A percentile compares a stretch with the other conserved stretches of the same genome.
These are phyloP conservation scores for Melastoma malabathricum DNA, from an alignment of 345 rosid species.

Conservation along the genomic window DNA sequence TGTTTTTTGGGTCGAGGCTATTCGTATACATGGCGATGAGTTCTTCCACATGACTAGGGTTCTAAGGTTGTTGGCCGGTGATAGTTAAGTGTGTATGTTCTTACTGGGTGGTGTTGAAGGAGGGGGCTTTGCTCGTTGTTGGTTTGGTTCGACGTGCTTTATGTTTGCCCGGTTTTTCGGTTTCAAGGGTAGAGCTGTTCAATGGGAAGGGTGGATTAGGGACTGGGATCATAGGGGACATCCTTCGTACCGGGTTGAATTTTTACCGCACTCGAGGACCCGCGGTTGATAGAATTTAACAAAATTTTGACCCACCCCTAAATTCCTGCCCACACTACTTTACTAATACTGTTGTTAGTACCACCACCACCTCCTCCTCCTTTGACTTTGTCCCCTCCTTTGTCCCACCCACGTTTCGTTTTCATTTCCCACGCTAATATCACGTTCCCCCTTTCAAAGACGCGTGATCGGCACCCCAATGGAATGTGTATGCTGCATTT, in stretches of 20 bases:
- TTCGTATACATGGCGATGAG: constrained; percentile 73
- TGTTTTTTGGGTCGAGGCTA: constrained; percentile 43
- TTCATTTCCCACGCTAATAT: too few species aligned
- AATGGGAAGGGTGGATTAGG: constrained; percentile 78
- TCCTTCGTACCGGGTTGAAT: constrained; percentile 52
- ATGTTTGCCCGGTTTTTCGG: background rate
- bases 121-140: background rate
- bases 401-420: too few species aligned
- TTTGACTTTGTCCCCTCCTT: too few species aligned
- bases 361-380: too few species aligned
- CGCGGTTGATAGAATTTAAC: constrained; percentile 17
- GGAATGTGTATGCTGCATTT: constrained; percentile 86
- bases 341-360: too few species aligned
- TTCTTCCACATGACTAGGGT: constrained; percentile 84
- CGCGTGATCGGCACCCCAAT: constrained; percentile 20
- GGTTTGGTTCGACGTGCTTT: background rate
- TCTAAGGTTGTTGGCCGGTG: constrained; percentile 41
- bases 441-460: too few species aligned
- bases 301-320: too few species aligned
- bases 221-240: constrained; percentile 45
- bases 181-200: constrained; percentile 77
- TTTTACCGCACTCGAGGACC: constrained; percentile 57
- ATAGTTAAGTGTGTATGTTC: constrained; percentile 22
- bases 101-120: background rate
- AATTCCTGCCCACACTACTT: too few species aligned